Conservation (phyloP, 2,329 filamentous ascomycete genomes). For the Zymoseptoria pseudotritici region DNA sequence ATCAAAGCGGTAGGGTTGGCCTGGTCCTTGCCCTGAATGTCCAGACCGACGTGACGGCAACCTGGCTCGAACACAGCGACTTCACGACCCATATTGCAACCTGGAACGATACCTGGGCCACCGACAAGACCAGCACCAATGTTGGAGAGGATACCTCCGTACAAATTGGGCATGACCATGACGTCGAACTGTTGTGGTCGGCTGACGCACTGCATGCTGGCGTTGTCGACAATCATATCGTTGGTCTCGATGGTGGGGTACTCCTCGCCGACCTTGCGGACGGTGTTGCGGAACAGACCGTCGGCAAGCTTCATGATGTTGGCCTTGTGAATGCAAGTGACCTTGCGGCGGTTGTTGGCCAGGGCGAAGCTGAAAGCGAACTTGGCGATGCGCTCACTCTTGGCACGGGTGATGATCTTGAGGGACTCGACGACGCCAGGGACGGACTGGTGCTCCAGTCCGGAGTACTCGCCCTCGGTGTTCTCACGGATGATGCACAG, state of each 20-base stretch:
- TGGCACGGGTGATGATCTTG: slow-evolving; percentile 99
- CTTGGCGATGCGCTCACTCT: slow-evolving; percentile 98
- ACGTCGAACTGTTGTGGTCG: slow-evolving; percentile 97
- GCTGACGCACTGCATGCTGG: slow-evolving; percentile 97
- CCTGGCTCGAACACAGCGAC: slow-evolving; percentile 98
- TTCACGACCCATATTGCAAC: slow-evolving; percentile 99
- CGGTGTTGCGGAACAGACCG: slow-evolving; percentile 95
- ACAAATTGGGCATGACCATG: slow-evolving; percentile 99
- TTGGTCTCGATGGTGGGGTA: slow-evolving; percentile 93
- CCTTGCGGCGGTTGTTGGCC: slow-evolving; percentile 98
- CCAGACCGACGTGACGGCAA: slow-evolving; percentile 97
- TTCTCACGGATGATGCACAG: slow-evolving; percentile 99
- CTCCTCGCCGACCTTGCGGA: slow-evolving; percentile 87
- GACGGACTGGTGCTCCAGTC: slow-evolving; percentile 96
- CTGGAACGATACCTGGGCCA: slow-evolving; percentile 91
- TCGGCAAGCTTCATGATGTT: slow-evolving; percentile 99
- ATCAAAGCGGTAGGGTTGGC: slow-evolving; percentile 96
- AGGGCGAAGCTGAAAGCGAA: slow-evolving; percentile 97
- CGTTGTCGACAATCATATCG: slow-evolving; percentile 99
- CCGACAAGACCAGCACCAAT: slow-evolving; percentile 95
- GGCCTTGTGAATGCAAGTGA: slow-evolving; percentile 99
- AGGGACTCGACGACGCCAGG: slow-evolving; percentile 94
- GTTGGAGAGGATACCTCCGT: slow-evolving; percentile 98
- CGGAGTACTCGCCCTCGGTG: slow-evolving; percentile 99
- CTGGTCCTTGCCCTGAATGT: slow-evolving; percentile 99